A percentile compares a stretch with the other conserved stretches of the same genome.
Conservation (phyloP, 2,329 filamentous ascomycete species). For the Pseudocercospora fijiensis region DNA sequence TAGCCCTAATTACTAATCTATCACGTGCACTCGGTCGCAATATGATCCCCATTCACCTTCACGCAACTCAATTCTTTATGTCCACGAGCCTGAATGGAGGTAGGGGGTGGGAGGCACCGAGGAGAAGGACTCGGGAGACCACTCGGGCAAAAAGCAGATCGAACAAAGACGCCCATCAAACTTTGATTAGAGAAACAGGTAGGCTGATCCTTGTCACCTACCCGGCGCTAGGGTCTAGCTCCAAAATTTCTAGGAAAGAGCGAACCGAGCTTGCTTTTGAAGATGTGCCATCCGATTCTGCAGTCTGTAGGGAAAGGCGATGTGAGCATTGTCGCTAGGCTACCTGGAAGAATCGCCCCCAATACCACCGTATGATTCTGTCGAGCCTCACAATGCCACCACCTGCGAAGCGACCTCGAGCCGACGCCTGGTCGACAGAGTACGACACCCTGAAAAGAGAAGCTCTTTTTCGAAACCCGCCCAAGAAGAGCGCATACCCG, state of each 20-base stretch:
- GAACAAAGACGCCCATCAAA: constrained; percentile 3
- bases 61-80: no score
- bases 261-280: background rate
- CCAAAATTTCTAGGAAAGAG: constrained; percentile 5
- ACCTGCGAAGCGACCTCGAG: constrained; percentile 25
- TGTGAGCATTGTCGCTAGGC: background rate
- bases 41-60: no score
- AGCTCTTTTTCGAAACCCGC: constrained; percentile 83
- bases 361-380: no score
- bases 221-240: background rate
- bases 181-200: background rate
- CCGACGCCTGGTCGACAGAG: constrained; percentile 70
- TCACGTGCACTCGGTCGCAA: no score
- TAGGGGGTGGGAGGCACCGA: background rate
- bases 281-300: background rate
- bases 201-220: background rate
- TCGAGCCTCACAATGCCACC: constrained; percentile 35
- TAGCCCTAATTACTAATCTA: no score
- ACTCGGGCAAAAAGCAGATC: background rate
- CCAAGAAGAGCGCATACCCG: constrained; percentile 86
- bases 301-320: background rate
- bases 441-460: constrained; percentile 86
- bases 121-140: no score
- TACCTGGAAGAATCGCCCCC: background rate
- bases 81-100: no score